Conservation (phyloP, 2,329 filamentous ascomycete genomes). For the Penicillium palitans region DNA sequence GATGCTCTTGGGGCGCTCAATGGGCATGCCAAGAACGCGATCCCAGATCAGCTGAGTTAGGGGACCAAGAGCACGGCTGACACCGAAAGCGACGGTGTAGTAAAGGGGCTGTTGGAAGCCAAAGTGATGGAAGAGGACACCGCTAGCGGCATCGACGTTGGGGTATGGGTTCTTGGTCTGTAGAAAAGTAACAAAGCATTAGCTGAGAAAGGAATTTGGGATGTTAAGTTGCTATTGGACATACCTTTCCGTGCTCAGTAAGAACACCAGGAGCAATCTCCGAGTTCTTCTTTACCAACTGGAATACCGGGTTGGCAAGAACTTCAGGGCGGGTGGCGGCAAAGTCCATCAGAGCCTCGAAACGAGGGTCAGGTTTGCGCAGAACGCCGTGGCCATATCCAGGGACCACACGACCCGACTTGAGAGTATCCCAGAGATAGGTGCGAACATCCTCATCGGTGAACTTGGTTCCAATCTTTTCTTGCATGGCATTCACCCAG, state of each 20-base stretch:
- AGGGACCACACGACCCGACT: constrained; percentile 89
- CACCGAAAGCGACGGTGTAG: constrained; percentile 73
- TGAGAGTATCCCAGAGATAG: constrained; percentile 91
- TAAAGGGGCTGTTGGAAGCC: constrained; percentile 97
- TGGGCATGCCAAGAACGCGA: constrained; percentile 85
- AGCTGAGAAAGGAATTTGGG: neutral
- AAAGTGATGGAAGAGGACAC: constrained; percentile 96
- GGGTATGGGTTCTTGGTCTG: constrained; percentile 94
- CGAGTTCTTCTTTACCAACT: constrained; percentile 89
- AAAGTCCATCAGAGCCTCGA: constrained; percentile 96
- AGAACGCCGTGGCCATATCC: constrained; percentile 96
- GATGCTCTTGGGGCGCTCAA: constrained; percentile 97
- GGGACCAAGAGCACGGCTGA: constrained; percentile 73
- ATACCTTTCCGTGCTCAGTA: constrained; percentile 84
- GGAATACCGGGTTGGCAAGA: constrained; percentile 82
- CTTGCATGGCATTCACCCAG: constrained; percentile 96
- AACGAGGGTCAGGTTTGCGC: constrained; percentile 94
- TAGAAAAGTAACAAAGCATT: constrained; percentile 5
- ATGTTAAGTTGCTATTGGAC: constrained; percentile 13
- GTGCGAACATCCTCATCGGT: constrained; percentile 78
- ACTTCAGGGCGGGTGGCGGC: constrained; percentile 83
- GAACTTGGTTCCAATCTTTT: constrained; percentile 75
- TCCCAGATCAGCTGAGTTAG: constrained; percentile 97
- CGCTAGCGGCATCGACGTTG: constrained; percentile 91
- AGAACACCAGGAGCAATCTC: constrained; percentile 87